These are phyloP conservation scores for Copromyces sp. DNA, from an alignment of 495 filamentous ascomycete genomes.

Conservation along the genomic window DNA sequence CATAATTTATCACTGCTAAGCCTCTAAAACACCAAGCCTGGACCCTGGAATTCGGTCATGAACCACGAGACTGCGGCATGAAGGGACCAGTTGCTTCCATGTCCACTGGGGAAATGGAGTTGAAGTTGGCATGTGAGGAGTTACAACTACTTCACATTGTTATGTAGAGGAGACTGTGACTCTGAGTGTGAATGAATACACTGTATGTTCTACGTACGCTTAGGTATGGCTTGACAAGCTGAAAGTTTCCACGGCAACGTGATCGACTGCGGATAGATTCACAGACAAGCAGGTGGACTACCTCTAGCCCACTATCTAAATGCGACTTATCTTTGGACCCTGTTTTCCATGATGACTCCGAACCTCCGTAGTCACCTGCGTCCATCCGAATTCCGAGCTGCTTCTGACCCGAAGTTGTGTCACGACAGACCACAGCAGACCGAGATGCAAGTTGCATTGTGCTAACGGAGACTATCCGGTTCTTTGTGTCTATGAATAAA, in stretches of 20 bases:
- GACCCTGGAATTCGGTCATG: not conserved
- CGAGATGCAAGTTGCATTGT: not conserved
- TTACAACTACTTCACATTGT: too few relatives aligned
- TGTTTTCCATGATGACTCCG: not conserved
- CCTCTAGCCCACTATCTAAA: too few relatives aligned
- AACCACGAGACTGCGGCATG: not conserved
- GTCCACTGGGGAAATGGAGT: too few relatives aligned
- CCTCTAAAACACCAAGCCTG: not conserved
- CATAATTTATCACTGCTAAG: not conserved
- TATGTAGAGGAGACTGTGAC: too few relatives aligned
- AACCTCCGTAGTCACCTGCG: not conserved
- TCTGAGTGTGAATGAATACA: too few relatives aligned
- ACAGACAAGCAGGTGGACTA: not conserved
- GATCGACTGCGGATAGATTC: not conserved
- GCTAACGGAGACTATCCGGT: not conserved
- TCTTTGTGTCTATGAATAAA: not conserved
- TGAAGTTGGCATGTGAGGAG: too few relatives aligned
- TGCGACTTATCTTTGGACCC: not conserved
- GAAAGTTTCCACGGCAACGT: not conserved
- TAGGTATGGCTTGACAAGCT: not conserved
- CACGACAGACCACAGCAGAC: not conserved
- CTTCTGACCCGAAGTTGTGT: not conserved
- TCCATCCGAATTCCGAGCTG: not conserved
- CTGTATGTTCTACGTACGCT: too few relatives aligned
- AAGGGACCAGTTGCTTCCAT: not conserved